phyloP scores from a whole-genome alignment of 108 stramenopile species.

The Pseudonitzschia delicatissima region DNA sequence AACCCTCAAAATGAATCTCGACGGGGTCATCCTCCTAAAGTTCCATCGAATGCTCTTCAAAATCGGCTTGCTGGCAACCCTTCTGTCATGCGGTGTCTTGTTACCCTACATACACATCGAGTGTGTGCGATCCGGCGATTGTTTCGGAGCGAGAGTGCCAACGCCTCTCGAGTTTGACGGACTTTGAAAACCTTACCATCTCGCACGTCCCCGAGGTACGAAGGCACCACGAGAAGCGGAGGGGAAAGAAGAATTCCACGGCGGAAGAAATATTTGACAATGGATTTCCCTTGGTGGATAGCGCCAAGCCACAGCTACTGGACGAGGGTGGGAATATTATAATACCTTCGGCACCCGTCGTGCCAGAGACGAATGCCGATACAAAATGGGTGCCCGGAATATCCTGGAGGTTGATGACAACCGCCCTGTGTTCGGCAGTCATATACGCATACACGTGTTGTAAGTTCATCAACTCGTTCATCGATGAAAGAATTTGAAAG shows the following conservation, averaged over 20 bases:
- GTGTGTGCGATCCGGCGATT: conserved; percentile 22
- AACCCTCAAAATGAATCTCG: conserved; percentile 62
- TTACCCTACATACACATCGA: conserved; percentile 71
- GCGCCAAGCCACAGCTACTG: not conserved
- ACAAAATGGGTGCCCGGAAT: conserved; percentile 11
- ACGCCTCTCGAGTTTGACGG: conserved; percentile 38
- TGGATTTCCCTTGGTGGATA: not conserved
- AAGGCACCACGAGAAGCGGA: not conserved
- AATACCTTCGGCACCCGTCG: not conserved
- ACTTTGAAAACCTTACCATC: conserved; percentile 73
- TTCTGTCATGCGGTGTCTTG: conserved; percentile 53
- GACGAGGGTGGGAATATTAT: conserved; percentile 5
- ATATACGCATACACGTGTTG: conserved; percentile 47
- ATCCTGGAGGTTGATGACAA: not conserved
- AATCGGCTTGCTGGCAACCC: conserved; percentile 44
- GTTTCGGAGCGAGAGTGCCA: conserved; percentile 7
- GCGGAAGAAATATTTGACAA: not conserved
- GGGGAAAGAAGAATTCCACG: not conserved
- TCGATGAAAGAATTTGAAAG: too few relatives aligned
- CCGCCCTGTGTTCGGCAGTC: not conserved
- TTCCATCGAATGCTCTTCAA: conserved; percentile 65
- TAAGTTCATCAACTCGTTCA: not conserved
- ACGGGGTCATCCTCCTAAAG: conserved; percentile 66
- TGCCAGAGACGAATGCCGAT: not conserved
- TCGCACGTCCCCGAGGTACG: conserved; percentile 57